Base-by-base conservation (phyloP, 148 eudicot species). In the Diospyros kaki region DNA sequence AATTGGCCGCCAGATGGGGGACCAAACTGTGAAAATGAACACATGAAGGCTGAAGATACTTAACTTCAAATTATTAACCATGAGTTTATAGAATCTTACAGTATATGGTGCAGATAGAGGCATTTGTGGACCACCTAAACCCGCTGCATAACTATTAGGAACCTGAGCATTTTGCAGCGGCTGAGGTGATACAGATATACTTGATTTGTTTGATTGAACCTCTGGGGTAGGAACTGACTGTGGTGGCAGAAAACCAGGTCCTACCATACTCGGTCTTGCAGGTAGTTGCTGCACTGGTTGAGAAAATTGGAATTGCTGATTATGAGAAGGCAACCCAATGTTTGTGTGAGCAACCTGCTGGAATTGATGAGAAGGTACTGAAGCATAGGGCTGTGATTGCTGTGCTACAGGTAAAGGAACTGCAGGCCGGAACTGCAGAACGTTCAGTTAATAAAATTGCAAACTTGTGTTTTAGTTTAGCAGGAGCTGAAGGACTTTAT, bases 351-450 rank as follows among this genome's bases (percentile, higher is more conserved):
- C 91, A 70, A 83, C 83, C 60, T 86, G 80, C 82, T 84, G 89
- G 78, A 83, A 94, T 73, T 94, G 98, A 64, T 87, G 97, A 73
- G 95, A 68, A 53, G 80, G 78, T 76, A 84, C 17, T 9, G 89
- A 78, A 76, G 83, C 76, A 80, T 84, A 94, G 79, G 91, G 88
- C 75, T 86, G 95, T 62, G 90, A 56, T 62, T 81, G 93, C 54
- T 80, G 96, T 74, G 88, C 81, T 48, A 80, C 79, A n/a, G 93
- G 81, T 38, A 54, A 81, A 50, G 90, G 86, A 72, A 68, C 83
- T 52, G 80, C 82, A 28, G 94, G 82, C 51, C 89, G 94, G 66
- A 86, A 95, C 98, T 95, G 84, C 69, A 74, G 73, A 75, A 77
- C 69, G 41, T 74, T 45, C 10, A 39, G 56, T 63, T 65, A 56